These are phyloP conservation scores for Microthlaspi erraticum DNA, from an alignment of 345 rosid species.

Conservation along the genomic window DNA sequence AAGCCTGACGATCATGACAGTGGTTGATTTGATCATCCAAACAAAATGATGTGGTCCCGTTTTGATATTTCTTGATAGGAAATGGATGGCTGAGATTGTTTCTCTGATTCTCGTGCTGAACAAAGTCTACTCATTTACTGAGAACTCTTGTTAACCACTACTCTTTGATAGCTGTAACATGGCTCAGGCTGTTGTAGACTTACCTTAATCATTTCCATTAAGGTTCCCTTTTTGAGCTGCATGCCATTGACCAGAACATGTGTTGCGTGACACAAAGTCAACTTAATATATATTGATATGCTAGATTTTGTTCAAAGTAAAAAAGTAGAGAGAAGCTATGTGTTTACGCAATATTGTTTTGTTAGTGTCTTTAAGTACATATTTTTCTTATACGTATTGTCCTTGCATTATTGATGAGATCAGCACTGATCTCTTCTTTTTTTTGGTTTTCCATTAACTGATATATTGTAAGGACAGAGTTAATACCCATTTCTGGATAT, in stretches of 20 bases:
- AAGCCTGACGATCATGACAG: constrained; percentile 43
- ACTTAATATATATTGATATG: constrained; percentile 9
- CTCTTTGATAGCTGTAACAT: constrained; percentile 21
- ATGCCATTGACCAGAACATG: constrained; percentile 13
- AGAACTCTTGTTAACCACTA: constrained; percentile 13
- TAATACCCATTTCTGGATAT: constrained; percentile 37
- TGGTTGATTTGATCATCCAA: constrained; percentile 39
- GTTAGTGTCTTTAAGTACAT: constrained; percentile 31
- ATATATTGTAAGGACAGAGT: constrained; percentile 24
- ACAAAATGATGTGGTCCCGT: constrained; percentile 26
- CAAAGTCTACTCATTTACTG: constrained; percentile 24
- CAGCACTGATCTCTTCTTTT: constrained; percentile 22
- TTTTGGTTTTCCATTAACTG: constrained; percentile 32
- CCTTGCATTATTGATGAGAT: constrained; percentile 39
- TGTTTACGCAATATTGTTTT: constrained; percentile 30
- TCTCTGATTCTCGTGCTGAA: constrained; percentile 34
- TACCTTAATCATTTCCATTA: constrained; percentile 9
- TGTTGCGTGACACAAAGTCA: constrained; percentile 34
- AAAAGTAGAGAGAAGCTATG: constrained; percentile 27
- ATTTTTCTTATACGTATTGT: constrained; percentile 37
- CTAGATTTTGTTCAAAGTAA: constrained; percentile 20
- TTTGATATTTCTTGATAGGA: constrained; percentile 26
- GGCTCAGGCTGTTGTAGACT: constrained; percentile 28
- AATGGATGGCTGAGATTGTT: constrained; percentile 41
- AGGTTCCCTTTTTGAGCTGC: constrained; percentile 22